phyloP scores from a whole-genome alignment of 257 asterid genomes.

The Perilla frutescens region DNA sequence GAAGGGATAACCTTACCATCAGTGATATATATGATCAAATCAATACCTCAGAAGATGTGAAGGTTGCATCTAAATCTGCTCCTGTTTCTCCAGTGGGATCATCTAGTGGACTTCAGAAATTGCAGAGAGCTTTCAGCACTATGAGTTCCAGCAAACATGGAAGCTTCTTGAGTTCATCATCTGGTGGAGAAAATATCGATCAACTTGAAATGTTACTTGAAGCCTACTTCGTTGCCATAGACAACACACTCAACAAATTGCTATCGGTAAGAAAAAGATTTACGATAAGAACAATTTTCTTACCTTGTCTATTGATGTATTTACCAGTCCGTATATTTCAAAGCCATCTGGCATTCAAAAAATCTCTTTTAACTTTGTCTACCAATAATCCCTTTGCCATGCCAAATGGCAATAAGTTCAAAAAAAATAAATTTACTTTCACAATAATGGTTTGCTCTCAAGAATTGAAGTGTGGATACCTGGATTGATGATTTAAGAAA shows the following conservation, averaged over 20 bases:
- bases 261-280: slow-evolving; percentile 67
- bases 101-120: slow-evolving; percentile 51
- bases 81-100: slow-evolving; percentile 92
- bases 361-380: too few species aligned
- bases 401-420: too few species aligned
- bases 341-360: too few species aligned
- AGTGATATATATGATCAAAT: slow-evolving; percentile 56
- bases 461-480: too few species aligned
- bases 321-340: neutral
- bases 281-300: neutral
- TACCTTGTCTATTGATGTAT: neutral
- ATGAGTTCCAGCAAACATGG: slow-evolving; percentile 80
- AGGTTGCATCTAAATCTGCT: slow-evolving; percentile 61
- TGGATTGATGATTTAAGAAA: too few species aligned
- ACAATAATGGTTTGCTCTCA: too few species aligned
- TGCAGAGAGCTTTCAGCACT: slow-evolving; percentile 88
- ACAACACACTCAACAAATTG: slow-evolving; percentile 86
- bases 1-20: slow-evolving; percentile 59
- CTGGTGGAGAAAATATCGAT: slow-evolving; percentile 76
- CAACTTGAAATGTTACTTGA: slow-evolving; percentile 98
- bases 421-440: too few species aligned
- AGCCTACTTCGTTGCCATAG: slow-evolving; percentile 87
- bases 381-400: too few species aligned
- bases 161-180: slow-evolving; percentile 77
- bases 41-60: slow-evolving; percentile 40